Percentiles rank a stretch among this genome's conserved stretches.
Evolutionary conservation across 352 stramenopile species (phyloP).

Genomic region (Pythium periplocum): DNA sequence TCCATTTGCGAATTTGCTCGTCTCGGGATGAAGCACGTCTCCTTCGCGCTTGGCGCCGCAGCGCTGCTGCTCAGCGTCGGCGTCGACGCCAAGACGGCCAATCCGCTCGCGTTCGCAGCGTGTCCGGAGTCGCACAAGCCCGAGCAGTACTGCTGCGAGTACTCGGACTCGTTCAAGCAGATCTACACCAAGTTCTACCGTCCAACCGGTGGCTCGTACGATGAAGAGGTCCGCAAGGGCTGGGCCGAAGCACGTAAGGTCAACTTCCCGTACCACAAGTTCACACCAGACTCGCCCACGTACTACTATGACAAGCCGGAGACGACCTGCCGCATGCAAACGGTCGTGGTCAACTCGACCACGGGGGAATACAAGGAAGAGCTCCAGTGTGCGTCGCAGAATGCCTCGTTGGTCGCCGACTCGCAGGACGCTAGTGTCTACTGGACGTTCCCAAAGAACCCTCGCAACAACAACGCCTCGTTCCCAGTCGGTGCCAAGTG

Average conservation of each 20-base stretch:
- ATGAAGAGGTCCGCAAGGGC: conserved; percentile 14
- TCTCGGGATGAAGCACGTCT: no score
- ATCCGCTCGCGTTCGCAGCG: conserved; percentile 15
- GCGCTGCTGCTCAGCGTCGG: no score
- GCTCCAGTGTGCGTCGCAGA: conserved; percentile 52
- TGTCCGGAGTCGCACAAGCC: conserved; percentile 24
- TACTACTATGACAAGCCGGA: conserved; percentile 48
- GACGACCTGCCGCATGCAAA: conserved; percentile 42
- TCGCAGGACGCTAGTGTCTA: conserved; percentile 40
- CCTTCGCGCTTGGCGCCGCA: no score
- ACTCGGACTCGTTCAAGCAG: conserved; percentile 12
- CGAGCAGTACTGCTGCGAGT: conserved; percentile 26
- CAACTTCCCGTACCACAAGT: conserved; percentile 22
- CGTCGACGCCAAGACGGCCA: not conserved
- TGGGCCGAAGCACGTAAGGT: conserved; percentile 19
- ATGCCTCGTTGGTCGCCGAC: conserved; percentile 44
- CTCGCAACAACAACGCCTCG: conserved; percentile 69
- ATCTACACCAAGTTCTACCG: conserved; percentile 26
- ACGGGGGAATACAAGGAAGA: conserved; percentile 16
- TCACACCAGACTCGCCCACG: conserved; percentile 35
- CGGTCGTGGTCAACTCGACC: conserved; percentile 21
- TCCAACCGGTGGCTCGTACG: conserved; percentile 12
- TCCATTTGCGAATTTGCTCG: no score
- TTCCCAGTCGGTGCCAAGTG: conserved; percentile 52
- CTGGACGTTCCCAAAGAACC: conserved; percentile 47